Evolutionary conservation across 139 green algal genomes (phyloP).

Genomic region (Nannochloris sp.): DNA sequence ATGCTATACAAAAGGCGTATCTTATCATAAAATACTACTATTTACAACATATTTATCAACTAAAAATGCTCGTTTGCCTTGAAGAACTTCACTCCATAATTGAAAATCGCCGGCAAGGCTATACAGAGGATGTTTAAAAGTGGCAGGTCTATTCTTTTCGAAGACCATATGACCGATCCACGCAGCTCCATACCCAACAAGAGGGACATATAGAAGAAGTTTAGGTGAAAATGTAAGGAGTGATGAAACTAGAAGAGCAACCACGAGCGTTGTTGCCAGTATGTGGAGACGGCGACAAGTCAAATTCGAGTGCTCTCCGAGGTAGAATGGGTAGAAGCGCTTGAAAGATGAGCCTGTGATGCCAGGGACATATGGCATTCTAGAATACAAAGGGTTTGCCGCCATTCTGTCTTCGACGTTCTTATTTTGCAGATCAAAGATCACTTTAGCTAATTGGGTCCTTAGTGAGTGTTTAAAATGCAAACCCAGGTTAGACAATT

Average conservation of each 20-base stretch:
- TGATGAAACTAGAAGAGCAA: neutral
- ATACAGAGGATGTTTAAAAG: slow-evolving; percentile 15
- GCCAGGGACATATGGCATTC: neutral
- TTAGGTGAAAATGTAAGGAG: neutral
- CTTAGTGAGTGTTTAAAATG: too few species aligned
- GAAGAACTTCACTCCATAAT: neutral
- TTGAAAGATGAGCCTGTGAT: neutral
- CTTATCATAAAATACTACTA: too few species aligned
- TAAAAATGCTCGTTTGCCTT: neutral
- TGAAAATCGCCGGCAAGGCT: neutral
- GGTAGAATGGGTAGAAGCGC: slow-evolving; percentile 21
- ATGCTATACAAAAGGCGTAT: too few species aligned
- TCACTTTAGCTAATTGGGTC: too few species aligned
- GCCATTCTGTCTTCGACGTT: too few species aligned
- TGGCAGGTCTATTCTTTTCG: slow-evolving; percentile 20
- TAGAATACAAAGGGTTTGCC: neutral
- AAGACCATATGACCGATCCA: slow-evolving; percentile 24
- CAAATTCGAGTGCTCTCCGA: slow-evolving; percentile 20
- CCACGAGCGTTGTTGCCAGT: neutral
- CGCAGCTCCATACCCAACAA: slow-evolving; percentile 11
- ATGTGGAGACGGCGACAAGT: slow-evolving; percentile 25
- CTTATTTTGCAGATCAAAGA: too few species aligned
- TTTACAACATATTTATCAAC: neutral
- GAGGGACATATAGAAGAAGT: slow-evolving; percentile 1
- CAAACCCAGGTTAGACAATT: too few species aligned